Conservation (phyloP, 371 early-diverging fungal species). For the Lichtheimia ramosa region DNA sequence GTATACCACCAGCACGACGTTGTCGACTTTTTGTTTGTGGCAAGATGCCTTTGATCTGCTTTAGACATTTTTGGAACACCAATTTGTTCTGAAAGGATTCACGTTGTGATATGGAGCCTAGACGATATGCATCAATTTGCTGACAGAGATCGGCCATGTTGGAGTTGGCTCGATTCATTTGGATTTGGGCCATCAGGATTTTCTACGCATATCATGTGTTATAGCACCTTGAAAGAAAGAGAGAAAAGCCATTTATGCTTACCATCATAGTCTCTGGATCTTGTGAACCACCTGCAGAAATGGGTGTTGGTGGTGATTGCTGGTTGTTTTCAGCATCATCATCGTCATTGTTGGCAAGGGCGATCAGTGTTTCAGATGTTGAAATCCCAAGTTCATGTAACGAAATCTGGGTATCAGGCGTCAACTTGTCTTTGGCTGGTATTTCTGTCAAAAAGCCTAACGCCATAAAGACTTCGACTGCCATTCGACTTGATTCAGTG, state of each 20-base stretch:
- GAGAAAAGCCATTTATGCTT: neutral
- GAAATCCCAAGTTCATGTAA: constrained; percentile 50
- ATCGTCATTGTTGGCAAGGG: constrained; percentile 41
- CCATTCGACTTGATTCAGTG: constrained; percentile 44
- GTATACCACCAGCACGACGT: constrained; percentile 11
- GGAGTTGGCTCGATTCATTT: constrained; percentile 55
- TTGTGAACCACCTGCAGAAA: constrained; percentile 10
- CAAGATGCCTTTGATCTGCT: constrained; percentile 52
- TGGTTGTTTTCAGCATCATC: constrained; percentile 26
- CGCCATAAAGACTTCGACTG: constrained; percentile 45
- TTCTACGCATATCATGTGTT: constrained; percentile 19
- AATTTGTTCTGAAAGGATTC: constrained; percentile 52
- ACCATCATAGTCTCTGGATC: constrained; percentile 56
- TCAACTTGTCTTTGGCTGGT: constrained; percentile 39
- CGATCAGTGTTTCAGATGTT: constrained; percentile 43
- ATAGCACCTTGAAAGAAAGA: neutral
- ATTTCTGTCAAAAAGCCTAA: constrained; percentile 46
- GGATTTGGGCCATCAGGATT: constrained; percentile 52
- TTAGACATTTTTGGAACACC: constrained; percentile 50
- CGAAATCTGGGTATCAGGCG: constrained; percentile 47
- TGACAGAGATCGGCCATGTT: constrained; percentile 55
- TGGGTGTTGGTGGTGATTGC: no score
- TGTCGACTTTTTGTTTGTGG: constrained; percentile 37
- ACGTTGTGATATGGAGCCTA: constrained; percentile 41
- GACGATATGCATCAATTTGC: constrained; percentile 48